Evolutionary conservation across 495 filamentous ascomycete species (phyloP).

Genomic region (Alectoria sarmentosa): DNA sequence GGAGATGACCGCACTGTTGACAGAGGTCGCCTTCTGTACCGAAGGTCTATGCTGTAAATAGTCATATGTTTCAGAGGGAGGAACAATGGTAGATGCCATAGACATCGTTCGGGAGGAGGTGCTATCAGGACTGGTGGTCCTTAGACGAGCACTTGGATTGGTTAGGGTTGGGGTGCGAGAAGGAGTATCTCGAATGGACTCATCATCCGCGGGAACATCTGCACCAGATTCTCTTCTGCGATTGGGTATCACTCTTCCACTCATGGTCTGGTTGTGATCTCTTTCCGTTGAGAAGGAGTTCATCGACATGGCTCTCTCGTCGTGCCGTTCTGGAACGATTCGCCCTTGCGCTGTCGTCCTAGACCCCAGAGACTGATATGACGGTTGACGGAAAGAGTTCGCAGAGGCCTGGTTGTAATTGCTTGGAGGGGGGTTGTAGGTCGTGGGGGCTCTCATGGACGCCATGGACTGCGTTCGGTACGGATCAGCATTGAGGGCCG

Average conservation of each 20-base stretch:
- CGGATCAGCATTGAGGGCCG: slow-evolving; percentile 74
- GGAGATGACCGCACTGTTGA: slow-evolving; percentile 39
- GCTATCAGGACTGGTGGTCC: slow-evolving; percentile 33
- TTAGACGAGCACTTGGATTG: slow-evolving; percentile 27
- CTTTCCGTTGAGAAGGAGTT: slow-evolving; percentile 72
- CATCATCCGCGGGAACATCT: slow-evolving; percentile 28
- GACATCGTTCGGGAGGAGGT: slow-evolving; percentile 63
- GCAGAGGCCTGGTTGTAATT: slow-evolving; percentile 61
- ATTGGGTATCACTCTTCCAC: slow-evolving; percentile 77
- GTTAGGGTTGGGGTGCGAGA: slow-evolving; percentile 31
- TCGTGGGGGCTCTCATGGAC: slow-evolving; percentile 54
- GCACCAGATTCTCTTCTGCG: slow-evolving; percentile 51
- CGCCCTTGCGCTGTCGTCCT: slow-evolving; percentile 87
- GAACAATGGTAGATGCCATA: slow-evolving; percentile 74
- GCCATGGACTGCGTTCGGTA: slow-evolving; percentile 93
- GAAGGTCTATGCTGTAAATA: slow-evolving; percentile 43
- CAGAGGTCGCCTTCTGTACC: slow-evolving; percentile 34
- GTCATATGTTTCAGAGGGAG: slow-evolving; percentile 37
- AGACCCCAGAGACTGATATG: slow-evolving; percentile 54
- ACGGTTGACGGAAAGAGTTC: slow-evolving; percentile 67
- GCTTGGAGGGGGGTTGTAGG: slow-evolving; percentile 57
- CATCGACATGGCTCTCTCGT: slow-evolving; percentile 95
- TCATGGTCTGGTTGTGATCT: slow-evolving; percentile 81
- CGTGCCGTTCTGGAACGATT: slow-evolving; percentile 80
- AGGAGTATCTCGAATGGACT: slow-evolving; percentile 30